A percentile compares a stretch with the other conserved stretches of the same genome.
phyloP scores from a whole-genome alignment of 2,329 filamentous ascomycete species.

The Endoconidiophora polonica region DNA sequence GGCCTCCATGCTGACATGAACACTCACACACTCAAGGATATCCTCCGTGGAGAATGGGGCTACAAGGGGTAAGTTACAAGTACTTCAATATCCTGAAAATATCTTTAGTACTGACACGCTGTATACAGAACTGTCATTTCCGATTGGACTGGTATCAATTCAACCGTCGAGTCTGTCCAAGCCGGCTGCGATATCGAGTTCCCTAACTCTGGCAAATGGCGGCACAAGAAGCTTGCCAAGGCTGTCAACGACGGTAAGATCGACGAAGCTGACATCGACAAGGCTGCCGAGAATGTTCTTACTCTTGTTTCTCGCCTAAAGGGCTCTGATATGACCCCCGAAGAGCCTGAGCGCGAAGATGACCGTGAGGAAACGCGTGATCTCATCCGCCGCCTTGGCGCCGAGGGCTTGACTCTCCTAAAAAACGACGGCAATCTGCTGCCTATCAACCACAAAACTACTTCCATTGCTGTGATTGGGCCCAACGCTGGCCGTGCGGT shows the following conservation, averaged over 20 bases:
- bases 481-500: conserved; percentile 52
- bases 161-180: conserved; percentile 35
- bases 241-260: conserved; percentile 34
- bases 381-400: conserved; percentile 43
- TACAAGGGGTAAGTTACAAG: conserved; percentile 35
- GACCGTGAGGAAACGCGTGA: conserved; percentile 39
- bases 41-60: conserved; percentile 44
- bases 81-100: background rate
- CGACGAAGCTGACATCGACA: conserved; percentile 33
- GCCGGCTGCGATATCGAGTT: conserved; percentile 43
- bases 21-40: conserved; percentile 34
- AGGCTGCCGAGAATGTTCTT: conserved; percentile 42
- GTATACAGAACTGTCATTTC: conserved; percentile 34
- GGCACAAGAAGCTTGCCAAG: conserved; percentile 38
- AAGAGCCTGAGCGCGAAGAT: conserved; percentile 40
- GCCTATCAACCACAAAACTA: conserved; percentile 36
- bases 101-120: background rate
- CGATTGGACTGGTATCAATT: conserved; percentile 43
- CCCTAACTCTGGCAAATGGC: conserved; percentile 37
- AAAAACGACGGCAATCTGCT: conserved; percentile 46
- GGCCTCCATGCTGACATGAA: conserved; percentile 45
- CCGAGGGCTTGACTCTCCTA: conserved; percentile 45
- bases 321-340: conserved; percentile 38
- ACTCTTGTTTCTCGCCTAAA: conserved; percentile 44
- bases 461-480: conserved; percentile 48